phyloP scores from a whole-genome alignment of 2,329 filamentous ascomycete genomes.

The Paramyrothecium roridum region DNA sequence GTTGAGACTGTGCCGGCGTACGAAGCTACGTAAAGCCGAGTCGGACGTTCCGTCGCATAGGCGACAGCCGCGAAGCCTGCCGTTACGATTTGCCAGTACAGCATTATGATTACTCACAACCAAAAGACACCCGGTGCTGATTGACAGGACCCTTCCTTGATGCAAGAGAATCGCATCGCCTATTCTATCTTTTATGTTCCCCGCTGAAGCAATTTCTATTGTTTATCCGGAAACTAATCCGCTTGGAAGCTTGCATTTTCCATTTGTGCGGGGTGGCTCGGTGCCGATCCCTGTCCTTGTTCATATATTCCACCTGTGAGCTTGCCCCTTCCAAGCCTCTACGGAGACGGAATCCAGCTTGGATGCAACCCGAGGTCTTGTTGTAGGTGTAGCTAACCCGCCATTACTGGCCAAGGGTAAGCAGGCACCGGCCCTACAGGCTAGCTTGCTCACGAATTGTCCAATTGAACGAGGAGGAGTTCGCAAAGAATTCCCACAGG shows the following conservation, averaged over 20 bases:
- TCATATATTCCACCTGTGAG: not conserved
- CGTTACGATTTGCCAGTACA: not conserved
- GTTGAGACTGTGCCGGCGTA: slow-evolving; percentile 47
- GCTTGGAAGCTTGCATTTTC: not conserved
- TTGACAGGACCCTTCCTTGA: not conserved
- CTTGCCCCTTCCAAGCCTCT: not conserved
- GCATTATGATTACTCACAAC: not conserved
- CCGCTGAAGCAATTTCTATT: not conserved
- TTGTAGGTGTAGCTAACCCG: not conserved
- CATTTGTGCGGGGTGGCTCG: not conserved
- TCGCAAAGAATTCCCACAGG: too few relatives aligned
- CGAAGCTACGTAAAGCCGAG: slow-evolving; percentile 41
- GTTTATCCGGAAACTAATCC: not conserved
- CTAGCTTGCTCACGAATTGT: too few relatives aligned
- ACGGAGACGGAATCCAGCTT: not conserved
- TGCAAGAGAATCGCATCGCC: not conserved
- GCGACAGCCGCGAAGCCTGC: not conserved
- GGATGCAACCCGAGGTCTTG: not conserved
- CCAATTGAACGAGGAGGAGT: too few relatives aligned
- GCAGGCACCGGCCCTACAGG: too few relatives aligned
- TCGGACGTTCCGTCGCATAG: not conserved
- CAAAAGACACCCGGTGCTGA: not conserved
- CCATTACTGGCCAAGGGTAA: too few relatives aligned
- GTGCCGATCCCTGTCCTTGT: not conserved
- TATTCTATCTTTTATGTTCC: not conserved